Evolutionary conservation across 108 stramenopile species (phyloP).

Genomic region (Bacterosira constricta): DNA sequence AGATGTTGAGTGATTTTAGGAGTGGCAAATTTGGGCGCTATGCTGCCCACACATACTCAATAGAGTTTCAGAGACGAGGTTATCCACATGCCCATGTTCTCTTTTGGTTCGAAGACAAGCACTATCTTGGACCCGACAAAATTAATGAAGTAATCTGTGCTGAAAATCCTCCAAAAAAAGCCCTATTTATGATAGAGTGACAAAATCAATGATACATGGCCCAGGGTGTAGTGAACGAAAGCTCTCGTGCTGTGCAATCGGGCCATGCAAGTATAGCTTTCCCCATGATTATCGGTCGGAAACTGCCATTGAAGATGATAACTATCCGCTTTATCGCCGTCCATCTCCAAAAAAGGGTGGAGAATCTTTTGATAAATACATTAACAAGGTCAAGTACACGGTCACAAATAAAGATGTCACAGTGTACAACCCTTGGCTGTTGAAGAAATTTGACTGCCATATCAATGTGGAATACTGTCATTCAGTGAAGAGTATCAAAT

Average conservation of each 20-base stretch:
- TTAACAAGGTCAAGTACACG: neutral
- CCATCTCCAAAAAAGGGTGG: neutral
- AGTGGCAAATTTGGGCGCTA: no score
- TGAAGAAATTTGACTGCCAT: neutral
- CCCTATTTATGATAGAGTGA: no score
- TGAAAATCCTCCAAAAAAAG: no score
- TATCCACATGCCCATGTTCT: no score
- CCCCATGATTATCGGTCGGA: neutral
- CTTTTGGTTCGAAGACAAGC: no score
- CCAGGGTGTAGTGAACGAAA: no score
- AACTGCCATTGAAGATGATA: neutral
- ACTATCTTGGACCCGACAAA: no score
- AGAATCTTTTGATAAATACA: neutral
- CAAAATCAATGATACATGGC: no score
- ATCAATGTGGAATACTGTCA: constrained; percentile 4
- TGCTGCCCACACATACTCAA: no score
- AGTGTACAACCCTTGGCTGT: neutral
- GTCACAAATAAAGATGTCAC: neutral
- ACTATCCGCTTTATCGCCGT: neutral
- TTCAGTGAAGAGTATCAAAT: neutral
- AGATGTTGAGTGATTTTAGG: neutral
- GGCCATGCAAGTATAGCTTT: neutral
- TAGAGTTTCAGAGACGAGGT: no score
- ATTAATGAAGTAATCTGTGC: no score
- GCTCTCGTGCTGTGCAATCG: no score